These are phyloP conservation scores for Aspergillus terreus DNA, from an alignment of 2,329 filamentous ascomycete genomes.

Conservation along the genomic window DNA sequence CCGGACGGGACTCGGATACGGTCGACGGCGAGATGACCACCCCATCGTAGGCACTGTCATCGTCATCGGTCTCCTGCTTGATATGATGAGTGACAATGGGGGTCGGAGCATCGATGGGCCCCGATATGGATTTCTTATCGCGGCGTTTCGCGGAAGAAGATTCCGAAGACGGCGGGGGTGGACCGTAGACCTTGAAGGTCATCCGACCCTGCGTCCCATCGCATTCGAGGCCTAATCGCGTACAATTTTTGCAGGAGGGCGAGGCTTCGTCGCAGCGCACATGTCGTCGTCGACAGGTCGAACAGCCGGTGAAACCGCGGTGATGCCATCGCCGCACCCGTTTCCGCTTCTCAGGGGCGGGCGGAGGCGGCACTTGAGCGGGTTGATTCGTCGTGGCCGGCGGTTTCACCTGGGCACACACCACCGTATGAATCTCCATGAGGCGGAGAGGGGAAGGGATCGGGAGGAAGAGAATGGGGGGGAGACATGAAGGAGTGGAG, in stretches of 20 bases:
- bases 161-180: constrained; percentile 19
- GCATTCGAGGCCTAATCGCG: constrained; percentile 30
- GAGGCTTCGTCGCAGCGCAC: constrained; percentile 36
- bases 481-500: constrained; percentile 22
- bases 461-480: constrained; percentile 6
- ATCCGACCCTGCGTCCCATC: constrained; percentile 33
- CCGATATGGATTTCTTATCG: constrained; percentile 17
- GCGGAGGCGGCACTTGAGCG: constrained; percentile 4
- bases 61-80: constrained; percentile 12
- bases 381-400: constrained; percentile 12
- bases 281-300: constrained; percentile 39
- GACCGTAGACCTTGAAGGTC: constrained; percentile 37
- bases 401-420: constrained; percentile 15
- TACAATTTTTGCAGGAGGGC: constrained; percentile 37
- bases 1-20: constrained; percentile 11
- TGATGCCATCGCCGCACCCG: constrained; percentile 40
- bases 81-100: constrained; percentile 1
- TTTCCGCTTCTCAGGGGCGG: constrained; percentile 24
- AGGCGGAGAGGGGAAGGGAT: constrained; percentile 12
- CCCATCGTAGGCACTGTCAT: constrained; percentile 12
- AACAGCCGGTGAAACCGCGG: constrained; percentile 40
- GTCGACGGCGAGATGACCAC: constrained; percentile 26
- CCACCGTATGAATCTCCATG: constrained; percentile 28
- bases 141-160: constrained; percentile 16
- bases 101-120: not conserved